Evolutionary conservation across 139 green algal genomes (phyloP), one percentile per base, ranked within the genome.

Genomic region (Mychonastes homosphaera): DNA sequence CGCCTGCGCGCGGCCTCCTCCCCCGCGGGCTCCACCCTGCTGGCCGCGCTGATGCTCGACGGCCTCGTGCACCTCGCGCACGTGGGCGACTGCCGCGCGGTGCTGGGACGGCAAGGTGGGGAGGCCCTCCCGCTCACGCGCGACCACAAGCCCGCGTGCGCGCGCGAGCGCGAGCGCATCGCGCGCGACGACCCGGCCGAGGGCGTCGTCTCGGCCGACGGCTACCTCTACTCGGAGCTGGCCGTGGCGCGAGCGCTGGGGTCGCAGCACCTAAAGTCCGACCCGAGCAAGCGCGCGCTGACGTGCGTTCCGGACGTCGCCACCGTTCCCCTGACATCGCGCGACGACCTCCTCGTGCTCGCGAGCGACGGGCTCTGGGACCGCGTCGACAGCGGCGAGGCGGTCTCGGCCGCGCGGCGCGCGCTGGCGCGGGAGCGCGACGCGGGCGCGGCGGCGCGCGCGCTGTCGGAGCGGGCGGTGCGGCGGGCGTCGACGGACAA

Each of bases 331-430:
- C 61, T 67, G 32, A 32, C 18, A n/a, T 16, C 10, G 6, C 50
- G 65, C 9, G 81, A 86, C 53, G 62, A 81, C 51, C 82, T 88
- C 47, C 21, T 86, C 29, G 43, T 84, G 47, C 39, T 84, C 55
- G 69, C 69, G 15, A 74, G 63, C 30, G 73, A 84, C 49, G 77
- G 77, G 8, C 38, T 80, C 52, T 76, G 68, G 65, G 76, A 82
- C 34, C 59, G 63, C 47, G 47, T 87, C 33, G 32, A 35, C 8
- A 60, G 48, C 38, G 21, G 18, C 2, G 41, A 63, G 61, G 53
- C 56, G 32, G 50, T 67, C 3, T 9, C 18, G 26, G 40, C 40
- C 3, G 41, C 40, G 18, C 61, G 61, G 18, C 35, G 51, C n/a
- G 24, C n/a, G 6, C 39, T 67, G n/a, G 50, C 61, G 32, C n/a